Base-by-base conservation (phyloP, 2,329 filamentous ascomycete genomes). In the Cladosporium sp. region DNA sequence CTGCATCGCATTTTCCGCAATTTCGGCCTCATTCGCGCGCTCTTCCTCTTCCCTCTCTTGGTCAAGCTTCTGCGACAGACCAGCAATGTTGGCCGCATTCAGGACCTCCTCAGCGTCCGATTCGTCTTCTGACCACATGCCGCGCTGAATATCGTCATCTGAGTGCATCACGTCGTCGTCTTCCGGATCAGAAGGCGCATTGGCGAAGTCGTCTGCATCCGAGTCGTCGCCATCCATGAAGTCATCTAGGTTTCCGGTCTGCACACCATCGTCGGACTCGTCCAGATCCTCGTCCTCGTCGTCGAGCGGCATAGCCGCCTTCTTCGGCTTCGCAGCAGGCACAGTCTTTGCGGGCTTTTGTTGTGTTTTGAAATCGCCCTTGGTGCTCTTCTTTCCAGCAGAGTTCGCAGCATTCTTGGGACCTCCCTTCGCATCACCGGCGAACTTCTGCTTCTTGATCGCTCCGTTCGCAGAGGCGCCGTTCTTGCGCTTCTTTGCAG, bases 61-160 rank as follows among this genome's bases (percentile, higher is more conserved):
- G 68, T 98, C 92, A 53, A 98, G 73, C 69, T 90, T 92, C 62
- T 84, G 80, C 52, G 92, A 91, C 52, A 98, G 75, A 54, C 93
- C 93, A 63, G 86, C 93, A 58, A 98, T 97, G 70, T 98, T 98
- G 57, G 93, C 93, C 1, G 91, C 91, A 48, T 89, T 98, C 60
- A 98, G 79, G 68, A 85, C 86, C 72, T 96, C 91, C 72, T 95
- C 89, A 4, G 83, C 85, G 62, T 95, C 89, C 1, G 87, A 91
- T 48, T 90, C 85, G 59, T 92, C 88, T 65, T 97, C 92, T 0
- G 93, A 97, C 77, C 95, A 98, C 77, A 95, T 89, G 59, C 85
- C 82, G 63, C 79, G 79, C 67, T 71, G 77, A 64, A 72, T 66
- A 58, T 69, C 58, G 58, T 82, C 79, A 58, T 91, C 87, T 10